Conservation (phyloP, 805 yeast genomes). For the Wickerhamomyces chambardii region DNA sequence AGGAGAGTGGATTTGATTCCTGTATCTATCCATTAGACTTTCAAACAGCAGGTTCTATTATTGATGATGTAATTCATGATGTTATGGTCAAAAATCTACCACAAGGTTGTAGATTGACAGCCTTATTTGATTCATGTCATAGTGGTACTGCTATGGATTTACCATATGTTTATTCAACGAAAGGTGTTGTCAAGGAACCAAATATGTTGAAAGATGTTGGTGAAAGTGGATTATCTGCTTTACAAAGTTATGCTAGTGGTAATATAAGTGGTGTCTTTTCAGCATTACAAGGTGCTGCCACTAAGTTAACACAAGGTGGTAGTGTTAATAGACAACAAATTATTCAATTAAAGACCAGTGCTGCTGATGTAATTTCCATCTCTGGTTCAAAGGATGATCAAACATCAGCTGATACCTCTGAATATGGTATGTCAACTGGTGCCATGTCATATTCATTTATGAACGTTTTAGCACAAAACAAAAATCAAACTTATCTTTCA, state of each 20-base stretch:
- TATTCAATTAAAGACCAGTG: slow-evolving; percentile 39
- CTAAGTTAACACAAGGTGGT: slow-evolving; percentile 10
- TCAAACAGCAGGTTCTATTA: slow-evolving; percentile 49
- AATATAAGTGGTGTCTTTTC: slow-evolving; percentile 31
- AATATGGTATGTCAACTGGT: slow-evolving; percentile 58
- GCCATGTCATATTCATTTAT: slow-evolving; percentile 71
- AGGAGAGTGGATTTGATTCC: slow-evolving; percentile 55
- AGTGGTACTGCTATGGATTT: slow-evolving; percentile 67
- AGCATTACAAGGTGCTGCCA: slow-evolving; percentile 11
- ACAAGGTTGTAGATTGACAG: slow-evolving; percentile 59
- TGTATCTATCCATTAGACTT: slow-evolving; percentile 58
- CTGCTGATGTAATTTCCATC: slow-evolving; percentile 59
- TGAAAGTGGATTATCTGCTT: slow-evolving; percentile 43
- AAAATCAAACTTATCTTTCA: slow-evolving; percentile 50
- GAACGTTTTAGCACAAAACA: slow-evolving; percentile 42
- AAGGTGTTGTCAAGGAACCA: slow-evolving; percentile 67
- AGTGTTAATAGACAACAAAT: slow-evolving; percentile 25
- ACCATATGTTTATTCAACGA: slow-evolving; percentile 63
- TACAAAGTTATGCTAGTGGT: slow-evolving; percentile 43
- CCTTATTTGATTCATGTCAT: slow-evolving; percentile 68
- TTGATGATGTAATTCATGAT: slow-evolving; percentile 59
- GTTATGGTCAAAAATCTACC: slow-evolving; percentile 54
- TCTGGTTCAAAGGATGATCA: slow-evolving; percentile 68
- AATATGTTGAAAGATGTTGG: slow-evolving; percentile 62
- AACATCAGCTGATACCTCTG: slow-evolving; percentile 50